These are phyloP conservation scores for Megacollybia marginata DNA, from an alignment of 768 basidiomycete genomes.

Conservation along the genomic window DNA sequence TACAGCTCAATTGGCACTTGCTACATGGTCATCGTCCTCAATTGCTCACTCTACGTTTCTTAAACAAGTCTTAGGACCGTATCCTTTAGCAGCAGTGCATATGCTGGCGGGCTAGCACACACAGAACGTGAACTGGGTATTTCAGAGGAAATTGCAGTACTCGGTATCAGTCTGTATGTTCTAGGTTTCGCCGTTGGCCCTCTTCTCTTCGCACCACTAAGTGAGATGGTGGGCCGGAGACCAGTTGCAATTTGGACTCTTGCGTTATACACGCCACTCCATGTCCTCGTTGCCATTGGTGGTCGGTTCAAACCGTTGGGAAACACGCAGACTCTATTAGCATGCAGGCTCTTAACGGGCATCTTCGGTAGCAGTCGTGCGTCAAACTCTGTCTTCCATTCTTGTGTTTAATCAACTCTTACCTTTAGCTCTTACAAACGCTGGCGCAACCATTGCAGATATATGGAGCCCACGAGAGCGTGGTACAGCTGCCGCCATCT, in stretches of 20 bases:
- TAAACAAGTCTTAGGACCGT: constrained; percentile 23
- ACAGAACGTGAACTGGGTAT: constrained; percentile 40
- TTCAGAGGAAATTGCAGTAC: constrained; percentile 43
- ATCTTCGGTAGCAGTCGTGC: constrained; percentile 51
- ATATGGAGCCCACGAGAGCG: constrained; percentile 55
- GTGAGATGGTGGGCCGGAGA: constrained; percentile 29
- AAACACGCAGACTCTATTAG: constrained; percentile 30
- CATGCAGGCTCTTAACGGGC: constrained; percentile 49
- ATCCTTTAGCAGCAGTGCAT: constrained; percentile 53
- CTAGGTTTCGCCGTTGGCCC: constrained; percentile 56
- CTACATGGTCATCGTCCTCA: constrained; percentile 27
- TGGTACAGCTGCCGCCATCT: constrained; percentile 51
- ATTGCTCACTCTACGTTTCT: too few species aligned
- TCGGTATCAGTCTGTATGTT: constrained; percentile 57
- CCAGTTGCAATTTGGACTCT: constrained; percentile 21
- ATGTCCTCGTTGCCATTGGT: constrained; percentile 47
- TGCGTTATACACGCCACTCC: constrained; percentile 42
- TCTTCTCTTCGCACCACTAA: constrained; percentile 49
- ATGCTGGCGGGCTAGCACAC: constrained; percentile 40
- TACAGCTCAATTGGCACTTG: constrained; percentile 42
- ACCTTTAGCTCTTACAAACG: constrained; percentile 47
- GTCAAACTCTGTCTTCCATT: constrained; percentile 10
- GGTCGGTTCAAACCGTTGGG: constrained; percentile 22
- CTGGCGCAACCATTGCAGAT: constrained; percentile 50
- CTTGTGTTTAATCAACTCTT: constrained; percentile 3